Percentiles rank a stretch among this genome's conserved stretches.
Conservation (phyloP, 495 filamentous ascomycete genomes). For the Aspergillus ostianus region DNA sequence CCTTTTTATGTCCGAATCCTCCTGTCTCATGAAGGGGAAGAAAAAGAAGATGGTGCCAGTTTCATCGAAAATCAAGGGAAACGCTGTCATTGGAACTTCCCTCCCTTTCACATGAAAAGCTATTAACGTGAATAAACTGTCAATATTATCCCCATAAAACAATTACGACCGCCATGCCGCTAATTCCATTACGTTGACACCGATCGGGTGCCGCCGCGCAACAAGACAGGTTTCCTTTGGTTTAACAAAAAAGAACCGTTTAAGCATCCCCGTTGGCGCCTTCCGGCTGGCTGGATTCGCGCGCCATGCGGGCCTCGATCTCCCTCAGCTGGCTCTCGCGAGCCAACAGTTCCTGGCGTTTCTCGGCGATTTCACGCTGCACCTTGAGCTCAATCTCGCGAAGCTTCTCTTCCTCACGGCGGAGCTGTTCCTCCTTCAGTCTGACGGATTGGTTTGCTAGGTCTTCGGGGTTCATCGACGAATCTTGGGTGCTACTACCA, state of each 20-base stretch:
- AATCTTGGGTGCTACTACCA: constrained; percentile 52
- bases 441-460: constrained; percentile 94
- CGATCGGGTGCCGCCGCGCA: constrained; percentile 36
- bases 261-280: constrained; percentile 51
- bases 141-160: constrained; percentile 47
- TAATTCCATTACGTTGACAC: constrained; percentile 44
- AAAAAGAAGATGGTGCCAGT: constrained; percentile 11
- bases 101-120: constrained; percentile 34
- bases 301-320: constrained; percentile 79
- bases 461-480: constrained; percentile 96
- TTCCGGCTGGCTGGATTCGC: constrained; percentile 52
- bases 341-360: constrained; percentile 95
- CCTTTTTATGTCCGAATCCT: constrained; percentile 7
- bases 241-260: constrained; percentile 21
- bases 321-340: constrained; percentile 98
- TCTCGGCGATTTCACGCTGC: constrained; percentile 99
- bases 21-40: constrained; percentile 3
- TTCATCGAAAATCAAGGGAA: constrained; percentile 23
- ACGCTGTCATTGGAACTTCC: constrained; percentile 26
- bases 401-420: constrained; percentile 98
- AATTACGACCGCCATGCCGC: constrained; percentile 41
- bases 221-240: constrained; percentile 31
- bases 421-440: constrained; percentile 98
- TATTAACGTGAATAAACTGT: constrained; percentile 50
- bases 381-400: constrained; percentile 99